Evolutionary conservation across 306 rosid species (phyloP), one percentile per base, ranked within the genome.

Genomic region (Carpinus viminea): DNA sequence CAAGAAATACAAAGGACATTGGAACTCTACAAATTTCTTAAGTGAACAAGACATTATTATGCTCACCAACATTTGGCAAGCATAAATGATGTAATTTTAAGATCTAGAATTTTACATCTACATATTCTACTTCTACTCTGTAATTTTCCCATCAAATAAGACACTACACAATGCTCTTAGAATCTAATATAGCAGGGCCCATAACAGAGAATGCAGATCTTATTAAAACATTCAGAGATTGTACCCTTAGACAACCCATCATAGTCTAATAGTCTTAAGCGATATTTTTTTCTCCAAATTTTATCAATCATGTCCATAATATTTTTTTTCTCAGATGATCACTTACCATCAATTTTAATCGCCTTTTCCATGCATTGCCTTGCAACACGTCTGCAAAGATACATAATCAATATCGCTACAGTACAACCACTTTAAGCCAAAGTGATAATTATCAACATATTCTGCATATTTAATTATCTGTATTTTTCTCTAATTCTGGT

Each of bases 381-480:
- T 5, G 79, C 66, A 41, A 70, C 74, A 47, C 76, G 85, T 79
- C 97, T 94, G 92, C 86, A 78, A 65, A 87, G 16, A 80, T 36
- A 76, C 20, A 72, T 3, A 83, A 78, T 64, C 34, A 77, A 51
- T 28, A 79, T 1, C 12, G 21, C 70, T 17, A 41, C 70, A 51
- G 48, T 41, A 71, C 36, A 61, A 1, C 31, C 13, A 59, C 4
- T 26, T n/a, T 66, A 13, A 38, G 51, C 50, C 51, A 17, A 38
- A 66, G 11, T 13, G 41, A 66, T n/a, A 17, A 66, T 0, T 38
- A 41, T 62, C 51, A 17, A 12, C n/a, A 5, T 41, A 18, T 36
- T 5, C 11, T 26, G 26, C 71, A 66, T 9, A 38, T 16, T 15
- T 62, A 12, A 59, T 8, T 59, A 20, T 59, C 11, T 28, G 5